Conservation (phyloP, 2,329 filamentous ascomycete species). For the Ophiocordyceps polyrhachis-furcata region DNA sequence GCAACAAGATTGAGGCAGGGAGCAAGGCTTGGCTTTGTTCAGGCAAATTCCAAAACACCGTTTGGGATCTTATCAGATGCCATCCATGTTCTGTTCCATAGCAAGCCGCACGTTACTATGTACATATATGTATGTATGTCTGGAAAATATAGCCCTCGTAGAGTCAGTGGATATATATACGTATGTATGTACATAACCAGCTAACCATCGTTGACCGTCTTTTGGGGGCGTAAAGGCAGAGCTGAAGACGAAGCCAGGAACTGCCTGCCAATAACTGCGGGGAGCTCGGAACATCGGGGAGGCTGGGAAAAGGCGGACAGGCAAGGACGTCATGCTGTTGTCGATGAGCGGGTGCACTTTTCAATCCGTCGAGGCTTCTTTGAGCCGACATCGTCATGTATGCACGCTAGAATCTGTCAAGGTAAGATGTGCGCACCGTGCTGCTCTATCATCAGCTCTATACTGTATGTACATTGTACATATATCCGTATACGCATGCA, state of each 20-base stretch:
- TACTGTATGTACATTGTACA: no score
- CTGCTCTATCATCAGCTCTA: background rate
- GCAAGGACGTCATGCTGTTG: background rate
- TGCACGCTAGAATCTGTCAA: background rate
- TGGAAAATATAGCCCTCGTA: background rate
- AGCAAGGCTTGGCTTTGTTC: background rate
- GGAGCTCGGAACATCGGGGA: background rate
- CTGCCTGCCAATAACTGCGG: background rate
- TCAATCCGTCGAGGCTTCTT: background rate
- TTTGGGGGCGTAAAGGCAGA: background rate
- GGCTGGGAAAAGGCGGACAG: background rate
- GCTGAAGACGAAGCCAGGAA: background rate
- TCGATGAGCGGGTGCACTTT: background rate
- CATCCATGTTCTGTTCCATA: background rate
- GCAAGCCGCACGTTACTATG: no score
- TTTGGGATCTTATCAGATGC: background rate
- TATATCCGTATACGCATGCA: background rate
- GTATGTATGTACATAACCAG: no score
- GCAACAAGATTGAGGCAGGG: no score
- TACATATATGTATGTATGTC: no score
- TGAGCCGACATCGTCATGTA: background rate
- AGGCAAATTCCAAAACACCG: background rate
- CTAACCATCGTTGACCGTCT: background rate
- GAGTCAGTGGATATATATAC: background rate
- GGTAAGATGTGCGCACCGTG: background rate